These are phyloP conservation scores for Penstemon barbatus DNA, from an alignment of 257 asterid species.

Conservation along the genomic window DNA sequence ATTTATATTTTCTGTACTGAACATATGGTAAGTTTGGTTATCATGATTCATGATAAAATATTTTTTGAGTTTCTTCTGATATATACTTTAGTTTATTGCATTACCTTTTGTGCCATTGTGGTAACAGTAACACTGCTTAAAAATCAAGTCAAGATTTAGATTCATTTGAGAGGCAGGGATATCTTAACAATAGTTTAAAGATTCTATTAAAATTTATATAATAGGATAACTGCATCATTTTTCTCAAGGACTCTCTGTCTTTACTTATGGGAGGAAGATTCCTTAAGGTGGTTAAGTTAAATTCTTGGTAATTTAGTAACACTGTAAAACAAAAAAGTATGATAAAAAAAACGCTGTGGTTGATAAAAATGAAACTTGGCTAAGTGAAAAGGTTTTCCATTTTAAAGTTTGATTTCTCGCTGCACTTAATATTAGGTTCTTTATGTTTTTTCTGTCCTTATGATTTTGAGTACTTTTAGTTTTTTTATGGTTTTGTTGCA, in stretches of 20 bases:
- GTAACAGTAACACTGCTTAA: not conserved
- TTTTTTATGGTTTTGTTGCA: not conserved
- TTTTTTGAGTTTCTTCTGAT: too few species aligned
- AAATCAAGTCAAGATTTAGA: not conserved
- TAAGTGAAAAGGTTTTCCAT: not conserved
- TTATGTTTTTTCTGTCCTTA: not conserved
- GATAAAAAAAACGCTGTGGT: not conserved
- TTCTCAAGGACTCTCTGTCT: not conserved
- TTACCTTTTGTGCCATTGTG: not conserved
- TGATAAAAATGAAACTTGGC: not conserved
- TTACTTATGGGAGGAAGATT: not conserved
- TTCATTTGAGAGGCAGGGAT: not conserved
- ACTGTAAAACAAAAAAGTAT: constrained; percentile 1
- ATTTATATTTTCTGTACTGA: too few species aligned
- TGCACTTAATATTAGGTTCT: not conserved
- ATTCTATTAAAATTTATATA: not conserved
- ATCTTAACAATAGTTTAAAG: not conserved
- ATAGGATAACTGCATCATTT: not conserved
- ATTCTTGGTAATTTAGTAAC: not conserved
- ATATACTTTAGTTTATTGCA: too few species aligned
- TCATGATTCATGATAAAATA: too few species aligned
- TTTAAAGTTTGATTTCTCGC: not conserved
- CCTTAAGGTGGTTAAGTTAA: not conserved
- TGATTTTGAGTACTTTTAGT: not conserved
- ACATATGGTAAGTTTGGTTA: too few species aligned